Conservation (phyloP, 495 filamentous ascomycete species). For the Chaetomium cochliodes region DNA sequence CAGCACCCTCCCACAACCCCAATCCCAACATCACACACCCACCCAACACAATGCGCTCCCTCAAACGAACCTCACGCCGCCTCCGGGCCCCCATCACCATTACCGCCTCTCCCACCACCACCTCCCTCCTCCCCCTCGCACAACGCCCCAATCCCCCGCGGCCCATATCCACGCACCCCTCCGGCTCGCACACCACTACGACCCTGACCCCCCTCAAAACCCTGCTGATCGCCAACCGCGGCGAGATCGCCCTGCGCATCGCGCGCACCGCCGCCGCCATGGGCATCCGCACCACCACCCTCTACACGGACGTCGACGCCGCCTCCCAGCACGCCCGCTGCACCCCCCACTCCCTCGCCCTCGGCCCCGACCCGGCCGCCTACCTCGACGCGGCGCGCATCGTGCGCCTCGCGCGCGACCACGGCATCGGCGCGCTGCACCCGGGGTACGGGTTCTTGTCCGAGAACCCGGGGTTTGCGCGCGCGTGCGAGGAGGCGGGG, state of each 20-base stretch:
- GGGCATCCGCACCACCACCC: conserved; percentile 89
- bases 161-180: conserved; percentile 29
- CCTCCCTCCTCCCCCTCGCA: conserved; percentile 21
- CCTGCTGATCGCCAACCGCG: conserved; percentile 92
- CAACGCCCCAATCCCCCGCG: neutral
- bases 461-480: conserved; percentile 90
- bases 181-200: conserved; percentile 33
- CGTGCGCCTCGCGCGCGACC: conserved; percentile 76
- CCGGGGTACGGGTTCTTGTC: conserved; percentile 97
- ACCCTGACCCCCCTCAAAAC: conserved; percentile 64
- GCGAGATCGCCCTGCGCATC: conserved; percentile 94
- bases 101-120: conserved; percentile 6
- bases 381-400: conserved; percentile 94
- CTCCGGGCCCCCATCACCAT: conserved; percentile 26
- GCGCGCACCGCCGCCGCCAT: conserved; percentile 79
- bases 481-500: conserved; percentile 84
- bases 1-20: neutral
- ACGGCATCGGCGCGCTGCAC: conserved; percentile 87
- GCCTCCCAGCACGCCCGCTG: conserved; percentile 83
- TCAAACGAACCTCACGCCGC: conserved; percentile 36
- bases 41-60: conserved; percentile 36
- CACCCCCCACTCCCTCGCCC: conserved; percentile 75
- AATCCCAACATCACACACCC: conserved; percentile 13
- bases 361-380: conserved; percentile 72
- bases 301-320: conserved; percentile 92